These are phyloP conservation scores for Fraxinus pennsylvanica DNA, from an alignment of 257 asterid species.

Conservation along the genomic window DNA sequence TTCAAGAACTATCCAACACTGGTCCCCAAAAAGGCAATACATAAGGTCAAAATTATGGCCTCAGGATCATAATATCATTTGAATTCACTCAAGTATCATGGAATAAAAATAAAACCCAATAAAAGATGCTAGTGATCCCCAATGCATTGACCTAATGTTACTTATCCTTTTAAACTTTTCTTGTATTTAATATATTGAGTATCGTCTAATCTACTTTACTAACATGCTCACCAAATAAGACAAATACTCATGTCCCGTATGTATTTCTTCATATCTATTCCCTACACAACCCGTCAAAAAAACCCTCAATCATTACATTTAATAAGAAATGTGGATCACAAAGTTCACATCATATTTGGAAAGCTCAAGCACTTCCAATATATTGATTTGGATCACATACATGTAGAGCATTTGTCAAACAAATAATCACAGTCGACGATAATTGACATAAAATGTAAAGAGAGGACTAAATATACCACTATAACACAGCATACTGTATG, in stretches of 20 bases:
- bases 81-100: constrained; percentile 19
- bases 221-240: background rate
- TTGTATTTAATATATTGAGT: background rate
- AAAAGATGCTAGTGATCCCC: constrained; percentile 1
- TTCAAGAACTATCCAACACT: constrained; percentile 15
- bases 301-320: constrained; percentile 15
- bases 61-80: constrained; percentile 33
- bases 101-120: constrained; percentile 9
- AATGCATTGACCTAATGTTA: background rate
- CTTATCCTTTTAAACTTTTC: background rate
- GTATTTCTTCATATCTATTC: background rate
- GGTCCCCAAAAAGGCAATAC: constrained; percentile 32
- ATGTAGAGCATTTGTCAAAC: constrained; percentile 28
- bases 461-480: constrained; percentile 17
- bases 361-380: background rate
- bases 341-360: constrained; percentile 9
- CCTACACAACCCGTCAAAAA: constrained; percentile 17
- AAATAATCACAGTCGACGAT: constrained; percentile 18
- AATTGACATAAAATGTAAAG: constrained; percentile 21
- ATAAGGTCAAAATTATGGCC: constrained; percentile 42
- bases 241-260: background rate
- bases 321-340: constrained; percentile 7
- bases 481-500: constrained; percentile 9
- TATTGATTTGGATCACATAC: constrained; percentile 7
- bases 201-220: background rate